A percentile compares a stretch with the other conserved stretches of the same genome.
Conservation (phyloP, 1,284 basidiomycete species). For the Ceratobasidium sp. region DNA sequence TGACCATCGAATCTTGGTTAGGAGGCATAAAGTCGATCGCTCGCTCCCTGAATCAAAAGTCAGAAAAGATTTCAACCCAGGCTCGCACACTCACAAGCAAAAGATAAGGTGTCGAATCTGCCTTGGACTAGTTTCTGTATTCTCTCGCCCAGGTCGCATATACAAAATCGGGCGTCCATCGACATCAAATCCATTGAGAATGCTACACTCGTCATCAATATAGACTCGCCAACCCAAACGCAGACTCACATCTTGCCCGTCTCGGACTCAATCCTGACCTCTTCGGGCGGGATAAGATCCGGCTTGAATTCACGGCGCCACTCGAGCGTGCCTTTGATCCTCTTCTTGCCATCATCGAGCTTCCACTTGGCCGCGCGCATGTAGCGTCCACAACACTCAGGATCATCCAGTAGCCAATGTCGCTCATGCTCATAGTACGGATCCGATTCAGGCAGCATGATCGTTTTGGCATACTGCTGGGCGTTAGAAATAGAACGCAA, state of each 20-base stretch:
- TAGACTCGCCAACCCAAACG: not conserved
- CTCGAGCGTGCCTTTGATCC: slow-evolving; percentile 81
- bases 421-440: slow-evolving; percentile 81
- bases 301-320: slow-evolving; percentile 87
- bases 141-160: slow-evolving; percentile 86
- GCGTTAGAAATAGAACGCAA: slow-evolving; percentile 25
- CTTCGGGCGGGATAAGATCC: slow-evolving; percentile 83
- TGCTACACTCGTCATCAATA: slow-evolving; percentile 60
- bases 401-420: slow-evolving; percentile 74
- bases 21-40: slow-evolving; percentile 88
- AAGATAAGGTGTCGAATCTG: slow-evolving; percentile 87
- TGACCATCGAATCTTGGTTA: slow-evolving; percentile 83
- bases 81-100: slow-evolving; percentile 71
- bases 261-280: slow-evolving; percentile 79
- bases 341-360: slow-evolving; percentile 78
- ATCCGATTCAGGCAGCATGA: slow-evolving; percentile 74
- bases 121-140: slow-evolving; percentile 79
- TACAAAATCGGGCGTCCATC: slow-evolving; percentile 86
- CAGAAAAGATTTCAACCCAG: slow-evolving; percentile 16
- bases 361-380: slow-evolving; percentile 89
- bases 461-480: slow-evolving; percentile 71
- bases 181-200: slow-evolving; percentile 84
- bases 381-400: slow-evolving; percentile 83
- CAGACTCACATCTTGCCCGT: slow-evolving; percentile 87
- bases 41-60: slow-evolving; percentile 72